phyloP scores from a whole-genome alignment of 1,284 basidiomycete species.

The Takashimella koratensis region DNA sequence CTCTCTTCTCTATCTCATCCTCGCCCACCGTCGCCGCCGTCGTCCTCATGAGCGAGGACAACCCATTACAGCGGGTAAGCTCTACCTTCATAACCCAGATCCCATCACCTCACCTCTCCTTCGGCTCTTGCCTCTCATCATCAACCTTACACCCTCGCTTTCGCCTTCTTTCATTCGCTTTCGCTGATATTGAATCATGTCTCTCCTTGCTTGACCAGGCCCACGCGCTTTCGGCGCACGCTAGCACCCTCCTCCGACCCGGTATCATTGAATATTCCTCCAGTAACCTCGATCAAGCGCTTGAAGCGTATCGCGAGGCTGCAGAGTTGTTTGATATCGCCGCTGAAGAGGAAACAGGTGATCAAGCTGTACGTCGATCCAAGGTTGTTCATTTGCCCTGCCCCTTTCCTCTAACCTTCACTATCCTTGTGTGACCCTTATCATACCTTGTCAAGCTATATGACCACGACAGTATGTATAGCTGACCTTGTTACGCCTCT shows the following conservation, averaged over 20 bases:
- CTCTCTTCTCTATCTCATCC: too few relatives aligned
- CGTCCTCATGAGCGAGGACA: constrained; percentile 20
- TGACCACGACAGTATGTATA: too few relatives aligned
- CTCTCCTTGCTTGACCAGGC: constrained; percentile 26
- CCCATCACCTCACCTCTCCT: neutral
- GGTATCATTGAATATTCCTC: constrained; percentile 7
- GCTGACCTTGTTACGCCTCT: too few relatives aligned
- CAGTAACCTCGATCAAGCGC: constrained; percentile 24
- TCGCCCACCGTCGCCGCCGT: too few relatives aligned
- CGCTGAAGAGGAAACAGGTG: constrained; percentile 12
- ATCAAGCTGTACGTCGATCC: constrained; percentile 9
- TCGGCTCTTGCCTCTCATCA: constrained; percentile 1
- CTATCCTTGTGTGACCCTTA: too few relatives aligned
- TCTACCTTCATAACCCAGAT: too few relatives aligned
- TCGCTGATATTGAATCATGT: neutral
- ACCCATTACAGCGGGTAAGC: constrained; percentile 18
- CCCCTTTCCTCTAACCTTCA: too few relatives aligned
- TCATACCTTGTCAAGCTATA: too few relatives aligned
- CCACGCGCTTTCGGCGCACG: constrained; percentile 42
- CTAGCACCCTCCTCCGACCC: constrained; percentile 24
- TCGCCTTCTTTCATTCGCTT: neutral
- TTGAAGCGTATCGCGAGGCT: constrained; percentile 34
- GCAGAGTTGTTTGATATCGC: constrained; percentile 37
- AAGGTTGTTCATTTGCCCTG: neutral
- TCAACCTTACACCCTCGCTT: too few relatives aligned